Percentiles rank a stretch among this genome's conserved stretches.
Evolutionary conservation across 345 rosid genomes (phyloP).

Genomic region (Odontarrhena argentea): DNA sequence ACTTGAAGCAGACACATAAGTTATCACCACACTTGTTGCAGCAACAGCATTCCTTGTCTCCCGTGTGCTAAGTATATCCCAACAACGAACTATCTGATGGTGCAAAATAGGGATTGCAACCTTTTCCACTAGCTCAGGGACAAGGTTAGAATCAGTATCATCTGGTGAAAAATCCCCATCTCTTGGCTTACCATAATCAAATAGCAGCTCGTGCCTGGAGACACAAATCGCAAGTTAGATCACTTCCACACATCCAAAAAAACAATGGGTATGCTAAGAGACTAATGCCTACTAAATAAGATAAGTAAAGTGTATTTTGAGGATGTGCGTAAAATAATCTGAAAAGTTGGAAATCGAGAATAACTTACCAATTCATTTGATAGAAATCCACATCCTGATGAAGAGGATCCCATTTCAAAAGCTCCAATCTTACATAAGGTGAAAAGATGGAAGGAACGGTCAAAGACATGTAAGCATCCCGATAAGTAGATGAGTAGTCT

Average conservation of each 20-base stretch:
- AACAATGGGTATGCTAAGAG: constrained; percentile 7
- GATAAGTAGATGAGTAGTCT: constrained; percentile 69
- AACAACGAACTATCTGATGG: constrained; percentile 79
- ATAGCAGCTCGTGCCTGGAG: constrained; percentile 81
- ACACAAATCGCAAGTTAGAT: constrained; percentile 30
- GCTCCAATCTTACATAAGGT: constrained; percentile 90
- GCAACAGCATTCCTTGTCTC: constrained; percentile 84
- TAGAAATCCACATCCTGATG: constrained; percentile 73
- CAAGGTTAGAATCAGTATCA: constrained; percentile 84
- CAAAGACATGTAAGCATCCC: constrained; percentile 90
- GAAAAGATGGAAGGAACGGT: constrained; percentile 88
- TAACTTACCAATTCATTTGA: constrained; percentile 77
- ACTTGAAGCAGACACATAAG: constrained; percentile 77
- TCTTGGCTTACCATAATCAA: constrained; percentile 76
- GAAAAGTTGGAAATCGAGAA: constrained; percentile 10
- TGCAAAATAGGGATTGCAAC: constrained; percentile 83
- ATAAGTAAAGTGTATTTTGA: background rate
- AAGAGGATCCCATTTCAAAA: constrained; percentile 91
- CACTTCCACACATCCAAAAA: constrained; percentile 12
- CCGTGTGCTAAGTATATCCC: constrained; percentile 84
- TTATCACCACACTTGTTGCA: constrained; percentile 75
- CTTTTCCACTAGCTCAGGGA: constrained; percentile 87
- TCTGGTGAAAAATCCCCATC: constrained; percentile 63
- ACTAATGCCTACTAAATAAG: background rate
- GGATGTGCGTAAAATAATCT: constrained; percentile 17